A percentile compares a stretch with the other conserved stretches of the same genome.
Evolutionary conservation across 306 rosid species (phyloP).

Genomic region (Gastrolobium bilobum): DNA sequence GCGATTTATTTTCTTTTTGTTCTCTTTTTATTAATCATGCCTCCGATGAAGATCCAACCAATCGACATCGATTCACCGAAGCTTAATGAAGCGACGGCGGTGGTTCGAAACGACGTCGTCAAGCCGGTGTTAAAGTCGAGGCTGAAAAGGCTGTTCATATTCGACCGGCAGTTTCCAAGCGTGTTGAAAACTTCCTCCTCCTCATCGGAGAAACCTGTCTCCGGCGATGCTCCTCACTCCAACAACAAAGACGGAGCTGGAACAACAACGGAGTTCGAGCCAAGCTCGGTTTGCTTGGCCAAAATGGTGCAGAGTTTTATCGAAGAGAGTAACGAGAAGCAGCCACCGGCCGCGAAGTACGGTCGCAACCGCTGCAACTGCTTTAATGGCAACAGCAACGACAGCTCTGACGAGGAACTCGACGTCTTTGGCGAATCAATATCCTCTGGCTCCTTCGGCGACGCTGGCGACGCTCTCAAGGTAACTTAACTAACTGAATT

Average conservation of each 20-base stretch:
- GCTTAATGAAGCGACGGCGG: slow-evolving; percentile 53
- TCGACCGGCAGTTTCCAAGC: slow-evolving; percentile 88
- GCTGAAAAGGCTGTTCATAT: slow-evolving; percentile 73
- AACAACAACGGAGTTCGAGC: slow-evolving; percentile 67
- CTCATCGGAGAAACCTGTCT: slow-evolving; percentile 60
- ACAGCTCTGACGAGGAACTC: slow-evolving; percentile 90
- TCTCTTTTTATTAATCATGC: slow-evolving; percentile 48
- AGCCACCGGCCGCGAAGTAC: slow-evolving; percentile 57
- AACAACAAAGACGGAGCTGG: slow-evolving; percentile 48
- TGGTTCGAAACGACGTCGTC: slow-evolving; percentile 63
- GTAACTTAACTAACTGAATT: slow-evolving; percentile 51
- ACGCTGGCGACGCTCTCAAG: slow-evolving; percentile 76
- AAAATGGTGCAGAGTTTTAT: slow-evolving; percentile 96
- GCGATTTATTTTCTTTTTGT: neutral
- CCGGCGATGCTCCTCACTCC: slow-evolving; percentile 56
- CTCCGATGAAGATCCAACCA: slow-evolving; percentile 98
- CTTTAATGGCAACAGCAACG: slow-evolving; percentile 85
- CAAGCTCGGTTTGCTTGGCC: slow-evolving; percentile 83
- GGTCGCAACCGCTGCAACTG: slow-evolving; percentile 94
- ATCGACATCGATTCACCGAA: slow-evolving; percentile 70
- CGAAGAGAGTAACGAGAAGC: slow-evolving; percentile 83
- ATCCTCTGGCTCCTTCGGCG: slow-evolving; percentile 71
- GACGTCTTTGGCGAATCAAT: slow-evolving; percentile 71
- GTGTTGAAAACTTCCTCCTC: slow-evolving; percentile 66
- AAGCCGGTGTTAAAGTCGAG: slow-evolving; percentile 90